A percentile compares a stretch with the other conserved stretches of the same genome.
phyloP scores from a whole-genome alignment of 78 protist species.

The Dictyostelium firmibasis region DNA sequence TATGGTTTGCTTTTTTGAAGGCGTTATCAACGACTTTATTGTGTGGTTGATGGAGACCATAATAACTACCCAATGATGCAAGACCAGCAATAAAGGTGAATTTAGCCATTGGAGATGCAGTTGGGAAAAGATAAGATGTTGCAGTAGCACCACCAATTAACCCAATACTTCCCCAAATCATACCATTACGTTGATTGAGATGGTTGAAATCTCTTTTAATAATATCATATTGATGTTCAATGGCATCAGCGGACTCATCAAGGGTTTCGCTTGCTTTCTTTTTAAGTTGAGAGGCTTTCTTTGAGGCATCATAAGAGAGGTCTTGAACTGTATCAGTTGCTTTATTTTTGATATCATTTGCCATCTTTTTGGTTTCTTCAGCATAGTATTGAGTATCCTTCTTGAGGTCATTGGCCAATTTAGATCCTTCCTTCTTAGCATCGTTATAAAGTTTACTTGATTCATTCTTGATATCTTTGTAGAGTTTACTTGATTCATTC shows the following conservation, averaged over 20 bases:
- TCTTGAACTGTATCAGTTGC: not conserved
- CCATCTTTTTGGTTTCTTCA: not conserved
- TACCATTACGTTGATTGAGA: slow-evolving; percentile 31
- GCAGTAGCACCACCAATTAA: slow-evolving; percentile 47
- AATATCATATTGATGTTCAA: not conserved
- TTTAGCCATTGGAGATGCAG: not conserved
- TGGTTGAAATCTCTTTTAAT: not conserved
- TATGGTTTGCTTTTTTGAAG: not conserved
- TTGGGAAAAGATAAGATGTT: slow-evolving; percentile 13
- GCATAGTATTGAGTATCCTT: not conserved
- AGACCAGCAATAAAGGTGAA: slow-evolving; percentile 27
- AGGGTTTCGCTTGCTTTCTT: slow-evolving; percentile 6
- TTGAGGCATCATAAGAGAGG: not conserved
- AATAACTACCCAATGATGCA: slow-evolving; percentile 48
- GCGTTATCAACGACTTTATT: not conserved
- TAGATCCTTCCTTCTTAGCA: not conserved
- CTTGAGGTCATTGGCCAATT: not conserved
- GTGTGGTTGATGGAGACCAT: slow-evolving; percentile 38
- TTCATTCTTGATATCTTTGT: not conserved
- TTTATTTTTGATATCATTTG: not conserved
- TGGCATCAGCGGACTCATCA: slow-evolving; percentile 28
- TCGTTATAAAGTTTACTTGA: not conserved
- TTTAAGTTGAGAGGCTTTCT: not conserved
- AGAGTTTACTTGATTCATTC: not conserved
- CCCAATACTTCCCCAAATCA: slow-evolving; percentile 59